Base-by-base conservation (phyloP, 371 early-diverging fungal species). In the Lichtheimia corymbifera region DNA sequence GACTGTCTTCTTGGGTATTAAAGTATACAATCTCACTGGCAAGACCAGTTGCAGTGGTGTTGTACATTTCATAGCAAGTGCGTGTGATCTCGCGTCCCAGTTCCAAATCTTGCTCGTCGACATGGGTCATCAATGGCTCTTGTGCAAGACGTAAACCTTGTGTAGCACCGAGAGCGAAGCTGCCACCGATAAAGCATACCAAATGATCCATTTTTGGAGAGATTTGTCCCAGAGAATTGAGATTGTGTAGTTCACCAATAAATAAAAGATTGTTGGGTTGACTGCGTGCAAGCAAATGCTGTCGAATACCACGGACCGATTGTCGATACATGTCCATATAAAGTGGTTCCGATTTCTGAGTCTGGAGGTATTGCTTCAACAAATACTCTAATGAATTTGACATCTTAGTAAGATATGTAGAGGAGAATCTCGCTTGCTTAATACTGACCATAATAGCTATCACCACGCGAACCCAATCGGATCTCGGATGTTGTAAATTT, bases 171-270 rank as follows among this genome's bases (percentile, higher is more conserved):
- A 96, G 71, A 0, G 94, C 93, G 56, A 96, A 73, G 35, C 85
- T 87, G 3, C 94, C 96, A 12, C 93, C 94, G 35, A 92, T 76
- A 74, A 97, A 97, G 73, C 97, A 97, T 5, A 93, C 93, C 25
- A 96, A 83, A 71, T 97, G 97, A 61, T 95, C 95, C 94, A 97
- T 93, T 61, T 92, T 91, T 9, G 88, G 82, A n/a, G 47, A 47
- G 7, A 47, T 7, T 47, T 22, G 47, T n/a, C 22, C 47, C 47
- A 47, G 18, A 0, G 17, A 5, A n/a, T 22, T n/a, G 6, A 22
- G 18, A 22, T 47, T 47, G 18, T 74, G 73, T 3, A 83, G 28
- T 60, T 94, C 95, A 13, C 92, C 93, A 25, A 95, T 79, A 63
- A 83, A 93, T n/a, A 87, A 70, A 7, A 87, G 71, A 4, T 83